These are phyloP conservation scores for Metschnikowia corniflorae DNA, from an alignment of 805 yeast species.

Conservation along the genomic window DNA sequence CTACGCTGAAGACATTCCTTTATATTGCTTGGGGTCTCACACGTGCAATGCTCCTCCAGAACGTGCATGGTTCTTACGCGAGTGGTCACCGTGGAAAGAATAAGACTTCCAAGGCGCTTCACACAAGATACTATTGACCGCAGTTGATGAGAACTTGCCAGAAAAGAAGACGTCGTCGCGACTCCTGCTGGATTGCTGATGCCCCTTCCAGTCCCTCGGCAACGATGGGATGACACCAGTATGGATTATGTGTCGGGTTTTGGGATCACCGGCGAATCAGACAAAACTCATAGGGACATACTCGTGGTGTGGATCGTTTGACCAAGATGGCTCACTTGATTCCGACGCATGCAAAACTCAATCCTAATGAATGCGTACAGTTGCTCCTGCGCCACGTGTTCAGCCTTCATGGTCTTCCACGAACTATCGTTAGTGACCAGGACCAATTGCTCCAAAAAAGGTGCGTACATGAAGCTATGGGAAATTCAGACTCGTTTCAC, in stretches of 20 bases:
- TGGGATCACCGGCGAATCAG: no score
- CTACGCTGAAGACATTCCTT: no score
- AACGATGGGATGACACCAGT: background rate
- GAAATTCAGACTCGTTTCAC: background rate
- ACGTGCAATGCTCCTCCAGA: no score
- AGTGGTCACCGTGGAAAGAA: no score
- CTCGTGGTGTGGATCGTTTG: constrained; percentile 1
- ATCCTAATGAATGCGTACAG: background rate
- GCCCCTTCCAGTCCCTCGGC: constrained; percentile 1
- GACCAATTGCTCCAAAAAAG: background rate
- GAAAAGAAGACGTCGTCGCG: background rate
- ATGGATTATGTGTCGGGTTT: constrained; percentile 1
- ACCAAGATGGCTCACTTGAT: background rate
- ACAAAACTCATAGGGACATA: background rate
- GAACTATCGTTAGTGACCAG: background rate
- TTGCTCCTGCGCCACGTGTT: constrained; percentile 1
- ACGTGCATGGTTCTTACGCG: no score
- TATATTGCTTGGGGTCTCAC: no score
- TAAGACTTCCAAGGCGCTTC: no score
- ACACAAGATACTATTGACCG: no score
- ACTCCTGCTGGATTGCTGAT: no score
- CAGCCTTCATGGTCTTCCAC: background rate
- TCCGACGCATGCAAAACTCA: background rate
- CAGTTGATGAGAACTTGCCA: background rate
- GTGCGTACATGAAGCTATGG: background rate